Evolutionary conservation across 129 eudicot genomes (phyloP), one percentile per base, ranked within the genome.

Genomic region (Smallanthus sonchifolius): DNA sequence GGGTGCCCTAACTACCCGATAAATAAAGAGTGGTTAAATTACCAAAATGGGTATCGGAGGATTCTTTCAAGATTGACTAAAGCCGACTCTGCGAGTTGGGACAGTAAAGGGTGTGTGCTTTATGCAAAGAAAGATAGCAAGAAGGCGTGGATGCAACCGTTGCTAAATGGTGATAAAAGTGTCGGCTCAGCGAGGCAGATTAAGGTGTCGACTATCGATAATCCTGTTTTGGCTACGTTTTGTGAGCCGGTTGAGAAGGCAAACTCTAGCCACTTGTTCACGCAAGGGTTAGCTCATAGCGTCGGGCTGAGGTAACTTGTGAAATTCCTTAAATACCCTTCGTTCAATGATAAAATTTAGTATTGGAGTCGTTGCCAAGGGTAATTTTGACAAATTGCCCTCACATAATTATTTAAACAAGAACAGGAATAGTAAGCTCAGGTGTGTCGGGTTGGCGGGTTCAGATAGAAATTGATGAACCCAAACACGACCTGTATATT

Each of bases 231-330:
- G 79, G 97, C 97, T 65, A 92, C 97, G 15, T 85, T 92, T 72
- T 92, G 97, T 89, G 97, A 92, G 60, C 97, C 97, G 14, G 96
- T 92, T 16, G 93, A 92, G 79, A 89, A 87, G 81, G 85, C 96
- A 3, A 92, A 92, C 81, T 84, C 97, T 17, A 92, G 96, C 79
- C 96, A 89, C 75, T 85, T 96, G 55, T 92, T 88, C 83, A 86
- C 97, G 8, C 96, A 88, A 54, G 97, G 97, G 70, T 78, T 92
- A 36, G 97, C 97, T 77, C 88, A 85, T 39, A 89, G 91, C 56
- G 96, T 92, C 6, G 97, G 97, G 45, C 84, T 92, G 10, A 82
- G 95, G 97, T 91, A 65, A 11, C 47, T 6, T 62, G 49, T 74
- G 78, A 74, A 74, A 62, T 74, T 56, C 36, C 70, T 74, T 35